Base-by-base conservation (phyloP, 2,329 filamentous ascomycete species). In the Fusarium verticillioides region DNA sequence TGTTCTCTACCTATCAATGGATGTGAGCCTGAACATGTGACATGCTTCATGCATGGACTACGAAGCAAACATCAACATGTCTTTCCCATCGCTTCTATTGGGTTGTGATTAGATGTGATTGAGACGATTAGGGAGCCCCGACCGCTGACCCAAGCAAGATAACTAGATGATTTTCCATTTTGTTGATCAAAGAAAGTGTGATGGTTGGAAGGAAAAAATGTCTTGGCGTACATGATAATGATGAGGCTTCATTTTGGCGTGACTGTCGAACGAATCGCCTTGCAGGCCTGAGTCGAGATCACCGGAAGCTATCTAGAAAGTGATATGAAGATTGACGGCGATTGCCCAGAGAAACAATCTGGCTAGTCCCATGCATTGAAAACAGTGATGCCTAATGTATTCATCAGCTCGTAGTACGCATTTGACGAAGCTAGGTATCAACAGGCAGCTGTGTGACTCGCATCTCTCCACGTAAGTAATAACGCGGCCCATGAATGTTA, bases 301-400 rank as follows among this genome's bases (percentile, higher is more conserved):
- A 28, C 30, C 30, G 6, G 19, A 30, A 50, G 30, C 56, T 50
- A 60, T 37, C 39, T n/a, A 9, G 12, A 23, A 13, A n/a, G 21
- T 60, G 34, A 53, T 60, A 44, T 30, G 16, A 23, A 43, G 30
- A 43, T 37, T 44, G 23, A 36, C 32, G 13, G 18, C 28, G 12
- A 15, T 32, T 28, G n/a, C n/a, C 49, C n/a, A 26, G 19, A 8
- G 26, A 34, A 49, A 19, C 34, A 28, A 32, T 28, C 19, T 40
- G 34, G 15, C 34, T 16, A 21, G 54, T 19, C 40, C 40, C 30
- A 23, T 18, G 28, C 36, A 43, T 39, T 39, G 28, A 36, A 42
- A 65, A 72, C 32, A 47, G 30, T 60, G 70, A 54, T 73, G 50
- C 64, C 70, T 66, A 28, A 23, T 43, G 69, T 47, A 54, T 71